These are phyloP conservation scores for Globisporangium alternatum DNA, from an alignment of 352 stramenopile genomes.

Conservation along the genomic window DNA sequence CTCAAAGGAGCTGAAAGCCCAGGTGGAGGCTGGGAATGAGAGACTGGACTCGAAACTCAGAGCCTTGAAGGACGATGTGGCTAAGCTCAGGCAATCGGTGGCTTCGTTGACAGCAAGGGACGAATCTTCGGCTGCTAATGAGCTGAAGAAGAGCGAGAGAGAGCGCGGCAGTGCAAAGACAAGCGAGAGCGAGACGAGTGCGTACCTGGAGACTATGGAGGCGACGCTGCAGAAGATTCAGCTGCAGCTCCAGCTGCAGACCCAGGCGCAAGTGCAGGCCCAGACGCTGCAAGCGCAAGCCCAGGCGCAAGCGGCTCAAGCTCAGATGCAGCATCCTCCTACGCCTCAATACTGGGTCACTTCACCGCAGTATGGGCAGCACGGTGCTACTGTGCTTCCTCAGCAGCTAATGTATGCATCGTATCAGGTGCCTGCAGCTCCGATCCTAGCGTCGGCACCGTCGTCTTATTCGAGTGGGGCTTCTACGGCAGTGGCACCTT, in stretches of 20 bases:
- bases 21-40: background rate
- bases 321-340: background rate
- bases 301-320: conserved; percentile 16
- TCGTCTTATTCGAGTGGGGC: background rate
- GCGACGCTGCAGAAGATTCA: conserved; percentile 61
- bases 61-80: conserved; percentile 5
- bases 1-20: conserved; percentile 8
- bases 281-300: conserved; percentile 19
- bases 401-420: background rate
- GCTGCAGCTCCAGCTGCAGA: conserved; percentile 54
- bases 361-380: conserved; percentile 8
- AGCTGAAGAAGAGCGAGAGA: background rate
- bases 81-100: background rate
- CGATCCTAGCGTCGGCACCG: background rate
- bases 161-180: background rate
- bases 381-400: background rate
- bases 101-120: background rate
- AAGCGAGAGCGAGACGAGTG: conserved; percentile 29
- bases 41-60: background rate
- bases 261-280: conserved; percentile 27
- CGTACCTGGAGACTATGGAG: conserved; percentile 48
- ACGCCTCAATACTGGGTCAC: conserved; percentile 9
- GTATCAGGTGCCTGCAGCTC: background rate
- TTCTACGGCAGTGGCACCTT: background rate
- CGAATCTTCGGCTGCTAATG: background rate